Conservation (phyloP, 2,329 filamentous ascomycete genomes). For the Cercospora zeae-maydis region DNA sequence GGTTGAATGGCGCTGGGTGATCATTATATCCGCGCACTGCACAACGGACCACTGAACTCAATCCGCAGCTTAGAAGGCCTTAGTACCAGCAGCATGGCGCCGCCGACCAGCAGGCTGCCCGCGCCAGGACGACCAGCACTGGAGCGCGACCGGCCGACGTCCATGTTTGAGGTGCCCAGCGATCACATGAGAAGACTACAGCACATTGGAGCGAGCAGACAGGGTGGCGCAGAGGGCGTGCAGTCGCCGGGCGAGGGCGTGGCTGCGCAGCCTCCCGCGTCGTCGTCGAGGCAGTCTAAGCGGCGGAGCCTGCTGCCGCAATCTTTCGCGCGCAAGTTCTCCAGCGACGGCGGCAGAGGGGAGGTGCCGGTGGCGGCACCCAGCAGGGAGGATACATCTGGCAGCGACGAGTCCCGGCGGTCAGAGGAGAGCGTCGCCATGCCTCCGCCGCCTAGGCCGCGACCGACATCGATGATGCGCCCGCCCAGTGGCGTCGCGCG, state of each 20-base stretch:
- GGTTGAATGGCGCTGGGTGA: too few species aligned
- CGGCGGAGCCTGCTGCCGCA: slow-evolving; percentile 34
- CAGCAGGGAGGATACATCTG: slow-evolving; percentile 26
- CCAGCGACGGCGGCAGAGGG: slow-evolving; percentile 19
- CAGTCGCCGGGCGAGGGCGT: neutral
- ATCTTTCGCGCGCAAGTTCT: slow-evolving; percentile 26
- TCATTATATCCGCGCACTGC: neutral
- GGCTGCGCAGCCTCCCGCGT: neutral
- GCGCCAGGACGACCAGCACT: slow-evolving; percentile 21
- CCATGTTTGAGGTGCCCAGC: slow-evolving; percentile 33
- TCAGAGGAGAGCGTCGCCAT: slow-evolving; percentile 27
- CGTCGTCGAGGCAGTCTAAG: slow-evolving; percentile 26
- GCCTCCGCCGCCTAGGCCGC: slow-evolving; percentile 30
- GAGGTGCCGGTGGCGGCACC: slow-evolving; percentile 9
- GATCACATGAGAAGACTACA: slow-evolving; percentile 24
- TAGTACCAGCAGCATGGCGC: neutral
- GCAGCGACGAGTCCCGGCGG: slow-evolving; percentile 16
- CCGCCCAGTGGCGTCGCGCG: slow-evolving; percentile 21
- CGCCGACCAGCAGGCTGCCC: slow-evolving; percentile 27
- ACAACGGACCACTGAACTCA: slow-evolving; percentile 4
- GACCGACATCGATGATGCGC: slow-evolving; percentile 21
- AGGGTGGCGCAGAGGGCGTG: slow-evolving; percentile 1
- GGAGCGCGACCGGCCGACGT: slow-evolving; percentile 27
- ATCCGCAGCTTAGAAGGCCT: neutral
- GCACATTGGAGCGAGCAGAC: slow-evolving; percentile 17